These are phyloP conservation scores for Fomes fomentarius DNA, from an alignment of 1,284 basidiomycete species.

Conservation along the genomic window DNA sequence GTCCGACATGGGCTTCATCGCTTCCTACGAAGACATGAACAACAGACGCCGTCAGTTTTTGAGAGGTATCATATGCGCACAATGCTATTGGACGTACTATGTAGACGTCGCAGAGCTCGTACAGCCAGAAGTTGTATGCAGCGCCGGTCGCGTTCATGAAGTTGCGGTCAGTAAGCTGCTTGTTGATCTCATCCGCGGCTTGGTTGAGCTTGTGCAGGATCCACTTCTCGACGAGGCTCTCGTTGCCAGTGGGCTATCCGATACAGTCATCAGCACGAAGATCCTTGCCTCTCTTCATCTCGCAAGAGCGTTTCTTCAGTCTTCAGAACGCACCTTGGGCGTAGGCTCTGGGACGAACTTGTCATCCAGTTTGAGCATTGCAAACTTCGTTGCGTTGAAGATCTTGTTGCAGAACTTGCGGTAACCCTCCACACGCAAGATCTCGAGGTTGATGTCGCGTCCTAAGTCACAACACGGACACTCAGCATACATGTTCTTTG, in stretches of 20 bases:
- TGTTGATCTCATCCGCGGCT: conserved; percentile 80
- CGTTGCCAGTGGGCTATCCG: conserved; percentile 80
- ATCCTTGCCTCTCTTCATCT: too few species aligned
- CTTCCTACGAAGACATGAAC: conserved; percentile 86
- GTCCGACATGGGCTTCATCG: conserved; percentile 97
- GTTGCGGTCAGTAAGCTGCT: conserved; percentile 78
- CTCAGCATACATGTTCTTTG: background rate
- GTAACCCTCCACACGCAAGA: conserved; percentile 97
- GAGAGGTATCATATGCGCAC: background rate
- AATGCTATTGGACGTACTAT: conserved; percentile 56
- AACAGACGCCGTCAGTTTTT: too few species aligned
- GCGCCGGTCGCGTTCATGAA: conserved; percentile 91
- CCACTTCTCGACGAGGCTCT: conserved; percentile 95
- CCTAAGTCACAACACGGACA: conserved; percentile 46
- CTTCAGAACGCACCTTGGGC: conserved; percentile 56
- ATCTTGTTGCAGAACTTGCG: conserved; percentile 99
- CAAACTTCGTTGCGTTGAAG: conserved; percentile 99
- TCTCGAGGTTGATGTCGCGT: conserved; percentile 95
- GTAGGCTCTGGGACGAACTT: conserved; percentile 76
- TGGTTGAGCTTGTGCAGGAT: conserved; percentile 93
- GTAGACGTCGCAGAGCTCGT: conserved; percentile 98
- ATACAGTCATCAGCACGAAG: background rate
- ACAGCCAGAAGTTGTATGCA: conserved; percentile 96
- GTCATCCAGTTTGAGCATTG: conserved; percentile 91
- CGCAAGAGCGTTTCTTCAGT: too few species aligned